Evolutionary conservation across 2,329 filamentous ascomycete species (phyloP), one percentile per base, ranked within the genome.

Genomic region (Rhinocladiella similis): DNA sequence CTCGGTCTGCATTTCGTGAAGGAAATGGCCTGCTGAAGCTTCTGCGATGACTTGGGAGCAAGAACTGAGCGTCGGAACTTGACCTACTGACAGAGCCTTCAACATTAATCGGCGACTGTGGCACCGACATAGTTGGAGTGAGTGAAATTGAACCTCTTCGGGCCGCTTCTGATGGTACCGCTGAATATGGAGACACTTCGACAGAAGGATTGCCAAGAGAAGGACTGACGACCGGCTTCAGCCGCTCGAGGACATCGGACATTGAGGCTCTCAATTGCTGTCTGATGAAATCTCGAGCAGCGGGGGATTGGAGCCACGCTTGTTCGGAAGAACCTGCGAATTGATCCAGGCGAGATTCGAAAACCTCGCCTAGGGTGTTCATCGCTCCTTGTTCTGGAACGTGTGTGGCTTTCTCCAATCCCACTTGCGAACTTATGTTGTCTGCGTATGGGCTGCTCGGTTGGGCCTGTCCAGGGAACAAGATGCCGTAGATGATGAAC

Each of bases 391-490:
- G 54, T 29, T 53, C 52, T 5, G 52, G 43, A n/a, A 52, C 13
- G 10, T 19, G 33, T 4, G 54, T 52, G 39, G 41, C 58, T 25
- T 33, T 10, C 3, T 52, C 50, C 12, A 49, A 46, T 16, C 25
- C 27, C 12, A 27, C 22, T 45, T 53, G 22, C 10, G 27, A 27
- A 10, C 45, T 49, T 19, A 51, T 53, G 14, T 56, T 55, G 29
- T 64, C 60, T n/a, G 60, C 57, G 39, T 65, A 65, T 16, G 63
- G 62, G 47, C 55, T 63, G 16, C 50, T 49, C 3, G 63, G 63
- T 13, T 27, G 54, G 14, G 60, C 53, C 3, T 57, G 29, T 7
- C 57, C 60, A 14, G 63, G 63, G 50, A 65, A 65, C 22, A 65
- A 48, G 5, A 62, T 60, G 3, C 51, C 47, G 38, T 57, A 65